phyloP scores from a whole-genome alignment of 805 yeast genomes.

The Metschnikowia gruessii region DNA sequence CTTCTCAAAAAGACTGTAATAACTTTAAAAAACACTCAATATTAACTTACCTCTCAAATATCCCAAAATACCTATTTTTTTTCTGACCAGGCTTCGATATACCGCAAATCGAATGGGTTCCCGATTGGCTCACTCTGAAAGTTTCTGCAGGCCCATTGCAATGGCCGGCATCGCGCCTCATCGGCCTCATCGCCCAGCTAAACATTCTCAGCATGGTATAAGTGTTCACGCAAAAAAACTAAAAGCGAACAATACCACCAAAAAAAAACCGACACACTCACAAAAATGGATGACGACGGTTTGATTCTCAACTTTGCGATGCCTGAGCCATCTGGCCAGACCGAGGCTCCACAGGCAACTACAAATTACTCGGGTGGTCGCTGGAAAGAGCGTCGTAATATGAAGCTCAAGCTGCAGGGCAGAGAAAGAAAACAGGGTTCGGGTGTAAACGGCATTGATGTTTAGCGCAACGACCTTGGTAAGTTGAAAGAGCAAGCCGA shows the following conservation, averaged over 20 bases:
- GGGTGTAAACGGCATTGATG: conserved; percentile 33
- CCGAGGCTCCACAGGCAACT: conserved; percentile 22
- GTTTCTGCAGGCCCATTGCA: not conserved
- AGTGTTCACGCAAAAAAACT: not conserved
- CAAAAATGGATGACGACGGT: conserved; percentile 56
- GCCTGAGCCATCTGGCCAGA: conserved; percentile 29
- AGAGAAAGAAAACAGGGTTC: conserved; percentile 32
- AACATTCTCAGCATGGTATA: not conserved
- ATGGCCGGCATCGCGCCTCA: conserved; percentile 5
- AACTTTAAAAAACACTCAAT: no score
- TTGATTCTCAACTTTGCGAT: conserved; percentile 70
- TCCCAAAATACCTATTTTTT: no score
- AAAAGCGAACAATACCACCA: no score
- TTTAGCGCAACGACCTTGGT: conserved; percentile 4
- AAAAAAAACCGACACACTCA: not conserved
- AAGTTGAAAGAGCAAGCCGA: conserved; percentile 12
- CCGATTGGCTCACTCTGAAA: not conserved
- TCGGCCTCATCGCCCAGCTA: conserved; percentile 4
- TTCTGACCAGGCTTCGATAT: not conserved
- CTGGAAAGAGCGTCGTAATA: conserved; percentile 77
- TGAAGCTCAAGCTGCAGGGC: conserved; percentile 50
- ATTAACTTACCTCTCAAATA: no score
- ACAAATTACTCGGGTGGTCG: conserved; percentile 41
- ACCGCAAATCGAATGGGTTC: not conserved
- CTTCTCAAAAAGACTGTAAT: no score